phyloP scores from a whole-genome alignment of 2,329 filamentous ascomycete genomes.

The Colletotrichum filicis region DNA sequence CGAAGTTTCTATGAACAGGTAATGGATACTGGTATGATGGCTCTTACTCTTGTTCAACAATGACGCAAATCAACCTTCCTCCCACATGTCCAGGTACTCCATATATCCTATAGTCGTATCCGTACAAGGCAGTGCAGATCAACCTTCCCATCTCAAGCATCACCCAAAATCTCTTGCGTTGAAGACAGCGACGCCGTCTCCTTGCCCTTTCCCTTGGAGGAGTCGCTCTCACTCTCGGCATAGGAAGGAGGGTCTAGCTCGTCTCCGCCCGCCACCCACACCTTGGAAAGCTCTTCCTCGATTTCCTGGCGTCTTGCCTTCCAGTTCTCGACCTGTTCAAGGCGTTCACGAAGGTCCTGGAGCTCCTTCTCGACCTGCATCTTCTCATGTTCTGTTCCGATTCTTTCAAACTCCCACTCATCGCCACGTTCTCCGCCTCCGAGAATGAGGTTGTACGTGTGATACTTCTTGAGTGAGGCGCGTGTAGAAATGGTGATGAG shows the following conservation, averaged over 20 bases:
- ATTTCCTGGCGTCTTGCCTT: constrained; percentile 83
- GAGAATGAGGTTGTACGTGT: constrained; percentile 89
- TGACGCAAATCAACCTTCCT: neutral
- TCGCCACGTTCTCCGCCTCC: constrained; percentile 84
- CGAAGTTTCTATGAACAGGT: constrained; percentile 28
- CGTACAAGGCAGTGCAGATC: neutral
- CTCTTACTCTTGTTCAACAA: constrained; percentile 4
- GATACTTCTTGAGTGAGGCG: constrained; percentile 94
- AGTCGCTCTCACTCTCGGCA: constrained; percentile 39
- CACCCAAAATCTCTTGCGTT: constrained; percentile 20
- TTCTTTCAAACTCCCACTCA: constrained; percentile 92
- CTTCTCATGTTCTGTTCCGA: constrained; percentile 94
- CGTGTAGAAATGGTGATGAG: constrained; percentile 96
- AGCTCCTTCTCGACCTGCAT: constrained; percentile 92
- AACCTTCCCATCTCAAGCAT: constrained; percentile 6
- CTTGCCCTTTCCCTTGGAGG: constrained; percentile 28
- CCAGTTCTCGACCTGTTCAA: constrained; percentile 87
- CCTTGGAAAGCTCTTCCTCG: constrained; percentile 78
- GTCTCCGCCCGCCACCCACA: constrained; percentile 67
- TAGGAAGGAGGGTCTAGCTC: constrained; percentile 60
- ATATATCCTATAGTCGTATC: constrained; percentile 15
- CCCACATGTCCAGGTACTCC: neutral
- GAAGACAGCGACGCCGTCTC: constrained; percentile 8
- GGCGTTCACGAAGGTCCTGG: constrained; percentile 81
- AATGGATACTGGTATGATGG: neutral